phyloP scores from a whole-genome alignment of 495 filamentous ascomycete genomes.

The Podospora conica region DNA sequence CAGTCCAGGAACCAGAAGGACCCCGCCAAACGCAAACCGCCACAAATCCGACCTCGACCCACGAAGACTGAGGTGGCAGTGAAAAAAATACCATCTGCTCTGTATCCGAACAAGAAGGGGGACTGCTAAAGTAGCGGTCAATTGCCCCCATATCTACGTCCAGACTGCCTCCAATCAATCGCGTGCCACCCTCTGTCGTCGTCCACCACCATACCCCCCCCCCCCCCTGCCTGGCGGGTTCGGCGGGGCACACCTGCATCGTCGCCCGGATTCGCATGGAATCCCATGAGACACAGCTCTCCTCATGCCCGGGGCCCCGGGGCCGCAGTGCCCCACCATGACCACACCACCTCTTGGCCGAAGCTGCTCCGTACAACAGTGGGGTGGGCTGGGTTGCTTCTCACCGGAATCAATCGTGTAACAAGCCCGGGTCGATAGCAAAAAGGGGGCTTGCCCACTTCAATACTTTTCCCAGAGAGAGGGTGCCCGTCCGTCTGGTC shows the following conservation, averaged over 20 bases:
- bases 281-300: not conserved
- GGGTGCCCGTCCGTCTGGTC: too few relatives aligned
- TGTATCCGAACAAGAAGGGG: not conserved
- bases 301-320: not conserved
- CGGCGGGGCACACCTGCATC: not conserved
- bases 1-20: not conserved
- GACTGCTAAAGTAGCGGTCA: constrained; percentile 7
- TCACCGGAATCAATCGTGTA: not conserved
- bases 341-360: not conserved
- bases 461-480: not conserved
- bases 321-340: not conserved
- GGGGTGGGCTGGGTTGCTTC: not conserved
- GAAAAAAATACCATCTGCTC: not conserved
- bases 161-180: constrained; percentile 1
- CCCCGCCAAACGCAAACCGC: not conserved
- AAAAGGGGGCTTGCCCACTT: not conserved
- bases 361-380: not conserved
- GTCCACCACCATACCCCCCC: not conserved
- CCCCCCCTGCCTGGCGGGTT: not conserved
- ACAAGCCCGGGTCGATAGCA: not conserved
- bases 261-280: not conserved
- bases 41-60: not conserved
- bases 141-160: not conserved
- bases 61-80: not conserved
- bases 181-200: not conserved